Percentiles rank a stretch among this genome's conserved stretches.
Conservation (phyloP, 306 rosid species). For the Echinosophora koreensis region DNA sequence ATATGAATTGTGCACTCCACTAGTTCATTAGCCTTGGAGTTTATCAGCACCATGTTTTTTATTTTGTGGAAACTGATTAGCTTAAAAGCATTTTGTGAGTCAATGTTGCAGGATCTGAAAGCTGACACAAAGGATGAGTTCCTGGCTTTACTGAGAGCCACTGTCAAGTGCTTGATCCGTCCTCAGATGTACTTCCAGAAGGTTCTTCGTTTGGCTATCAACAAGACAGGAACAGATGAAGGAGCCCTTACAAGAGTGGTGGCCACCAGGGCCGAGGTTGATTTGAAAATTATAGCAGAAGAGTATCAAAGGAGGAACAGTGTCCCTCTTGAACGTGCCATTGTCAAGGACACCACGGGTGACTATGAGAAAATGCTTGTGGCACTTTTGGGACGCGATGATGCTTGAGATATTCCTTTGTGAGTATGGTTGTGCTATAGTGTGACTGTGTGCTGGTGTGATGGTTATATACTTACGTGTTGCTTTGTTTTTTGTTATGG, state of each 20-base stretch:
- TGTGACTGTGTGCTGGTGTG: conserved; percentile 26
- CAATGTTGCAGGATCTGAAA: conserved; percentile 53
- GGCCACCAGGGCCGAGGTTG: conserved; percentile 57
- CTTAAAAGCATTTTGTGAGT: background rate
- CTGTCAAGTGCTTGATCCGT: conserved; percentile 54
- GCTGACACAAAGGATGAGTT: conserved; percentile 55
- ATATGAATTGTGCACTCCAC: background rate
- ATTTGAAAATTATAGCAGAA: conserved; percentile 52
- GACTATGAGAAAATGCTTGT: conserved; percentile 56
- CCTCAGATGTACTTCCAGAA: conserved; percentile 53
- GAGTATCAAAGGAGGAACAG: conserved; percentile 58
- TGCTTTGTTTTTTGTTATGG: conserved; percentile 27
- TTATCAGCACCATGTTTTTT: background rate
- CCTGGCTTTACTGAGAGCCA: conserved; percentile 51
- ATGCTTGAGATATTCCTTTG: conserved; percentile 33
- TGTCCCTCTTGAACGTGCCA: conserved; percentile 55
- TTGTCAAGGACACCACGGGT: conserved; percentile 52
- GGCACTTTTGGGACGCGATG: conserved; percentile 50
- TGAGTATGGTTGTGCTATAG: background rate
- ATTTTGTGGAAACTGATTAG: background rate
- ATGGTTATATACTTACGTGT: background rate
- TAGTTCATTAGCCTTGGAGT: background rate
- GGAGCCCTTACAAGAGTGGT: conserved; percentile 61
- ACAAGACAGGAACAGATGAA: conserved; percentile 55
- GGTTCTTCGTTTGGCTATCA: conserved; percentile 51